Conservation (phyloP, 176 grass and related monocot genomes). For the Juncus inflexus region DNA sequence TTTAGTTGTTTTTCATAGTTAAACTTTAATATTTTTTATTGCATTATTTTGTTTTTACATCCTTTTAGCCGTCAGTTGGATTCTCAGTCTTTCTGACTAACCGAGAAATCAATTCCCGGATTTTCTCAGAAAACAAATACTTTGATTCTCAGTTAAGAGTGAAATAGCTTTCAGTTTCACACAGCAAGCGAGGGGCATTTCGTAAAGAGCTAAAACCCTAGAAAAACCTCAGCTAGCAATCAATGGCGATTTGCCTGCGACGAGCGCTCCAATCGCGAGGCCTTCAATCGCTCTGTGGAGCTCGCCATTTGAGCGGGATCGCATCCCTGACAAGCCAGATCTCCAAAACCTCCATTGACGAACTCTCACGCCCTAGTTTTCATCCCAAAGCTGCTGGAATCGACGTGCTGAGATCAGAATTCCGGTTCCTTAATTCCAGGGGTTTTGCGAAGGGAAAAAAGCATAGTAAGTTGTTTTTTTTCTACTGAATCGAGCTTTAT, state of each 20-base stretch:
- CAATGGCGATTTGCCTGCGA: constrained; percentile 14
- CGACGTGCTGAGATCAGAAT: constrained; percentile 11
- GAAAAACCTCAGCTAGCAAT: background rate
- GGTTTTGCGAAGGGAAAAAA: constrained; percentile 83
- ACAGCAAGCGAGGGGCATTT: background rate
- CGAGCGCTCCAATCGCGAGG: constrained; percentile 17
- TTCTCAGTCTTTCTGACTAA: no score
- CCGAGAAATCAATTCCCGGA: no score
- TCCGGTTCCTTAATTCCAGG: constrained; percentile 33
- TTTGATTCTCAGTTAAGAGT: no score
- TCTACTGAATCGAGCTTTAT: background rate
- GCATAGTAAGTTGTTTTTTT: constrained; percentile 38
- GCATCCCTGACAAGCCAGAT: constrained; percentile 3
- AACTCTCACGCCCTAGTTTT: constrained; percentile 22
- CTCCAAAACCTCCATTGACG: constrained; percentile 42
- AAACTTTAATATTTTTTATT: no score
- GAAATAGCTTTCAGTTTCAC: no score
- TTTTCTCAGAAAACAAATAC: no score
- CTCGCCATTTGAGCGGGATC: background rate
- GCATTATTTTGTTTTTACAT: no score
- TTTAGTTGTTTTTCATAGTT: no score
- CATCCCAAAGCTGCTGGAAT: constrained; percentile 23
- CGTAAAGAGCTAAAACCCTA: constrained; percentile 20
- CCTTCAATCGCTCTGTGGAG: constrained; percentile 14
- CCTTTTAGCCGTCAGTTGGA: no score